phyloP scores from a whole-genome alignment of 306 rosid species.

The Vigna nakashimae region DNA sequence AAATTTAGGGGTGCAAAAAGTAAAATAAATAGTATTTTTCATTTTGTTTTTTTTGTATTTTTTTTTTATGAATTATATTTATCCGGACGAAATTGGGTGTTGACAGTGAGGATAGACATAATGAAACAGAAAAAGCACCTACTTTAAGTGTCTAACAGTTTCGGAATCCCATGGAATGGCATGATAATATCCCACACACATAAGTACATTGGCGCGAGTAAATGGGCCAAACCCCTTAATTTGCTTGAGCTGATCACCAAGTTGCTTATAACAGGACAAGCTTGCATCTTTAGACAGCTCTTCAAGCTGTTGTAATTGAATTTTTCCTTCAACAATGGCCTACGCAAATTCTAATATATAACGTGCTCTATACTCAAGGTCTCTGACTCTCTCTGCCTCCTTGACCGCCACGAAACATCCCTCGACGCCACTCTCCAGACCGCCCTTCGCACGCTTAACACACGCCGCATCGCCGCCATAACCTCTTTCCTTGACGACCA shows the following conservation, averaged over 20 bases:
- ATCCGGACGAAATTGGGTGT: too few relatives aligned
- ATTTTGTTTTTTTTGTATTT: too few relatives aligned
- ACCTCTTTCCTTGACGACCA: constrained; percentile 25
- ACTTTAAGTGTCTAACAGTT: constrained; percentile 57
- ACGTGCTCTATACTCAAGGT: constrained; percentile 60
- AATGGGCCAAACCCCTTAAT: constrained; percentile 68
- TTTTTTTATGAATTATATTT: too few relatives aligned
- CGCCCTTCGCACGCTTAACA: constrained; percentile 73
- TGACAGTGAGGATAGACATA: not conserved
- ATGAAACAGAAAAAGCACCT: constrained; percentile 43
- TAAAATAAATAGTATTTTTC: too few relatives aligned
- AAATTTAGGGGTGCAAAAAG: too few relatives aligned
- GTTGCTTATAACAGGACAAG: constrained; percentile 43
- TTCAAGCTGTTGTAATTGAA: constrained; percentile 55
- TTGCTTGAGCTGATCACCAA: constrained; percentile 50
- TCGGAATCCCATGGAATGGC: constrained; percentile 62
- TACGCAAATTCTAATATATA: constrained; percentile 54
- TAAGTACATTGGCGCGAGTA: constrained; percentile 61
- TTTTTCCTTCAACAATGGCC: constrained; percentile 53
- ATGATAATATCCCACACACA: constrained; percentile 66
- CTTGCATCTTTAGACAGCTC: constrained; percentile 48
- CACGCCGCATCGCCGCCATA: constrained; percentile 63
- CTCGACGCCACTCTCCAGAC: constrained; percentile 73
- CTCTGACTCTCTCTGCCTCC: constrained; percentile 65
- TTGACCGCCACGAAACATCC: constrained; percentile 79